Evolutionary conservation across 2,329 filamentous ascomycete species (phyloP), one percentile per base, ranked within the genome.

Genomic region (Neopestalotiopsis clavispora): DNA sequence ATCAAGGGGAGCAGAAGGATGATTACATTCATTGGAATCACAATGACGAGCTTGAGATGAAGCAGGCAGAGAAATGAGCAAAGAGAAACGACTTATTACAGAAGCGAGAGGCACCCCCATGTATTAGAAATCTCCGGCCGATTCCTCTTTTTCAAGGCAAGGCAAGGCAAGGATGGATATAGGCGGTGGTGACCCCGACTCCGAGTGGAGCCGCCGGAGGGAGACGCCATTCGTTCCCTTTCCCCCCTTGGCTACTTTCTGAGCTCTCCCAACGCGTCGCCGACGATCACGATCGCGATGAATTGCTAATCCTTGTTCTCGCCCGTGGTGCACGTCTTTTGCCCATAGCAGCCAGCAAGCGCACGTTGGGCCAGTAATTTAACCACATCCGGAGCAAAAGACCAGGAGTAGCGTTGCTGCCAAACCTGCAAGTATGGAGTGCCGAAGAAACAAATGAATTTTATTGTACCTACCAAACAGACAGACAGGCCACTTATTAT

Each of bases 321-420:
- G 14, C 13, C n/a, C 40, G 42, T 66, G 20, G 23, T 66, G 63
- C 63, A 66, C 45, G 28, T 38, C 32, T 66, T 66, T 20, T 28
- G 32, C 42, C 20, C 62, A 65, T 4, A 40, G 30, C 49, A 10
- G 10, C 62, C 9, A 52, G 42, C 42, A n/a, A 57, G n/a, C 30
- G 38, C 63, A 56, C 9, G 52, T 57, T 57, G 63, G 45, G 63
- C 63, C 63, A 66, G 63, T 66, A 66, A 66, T 66, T 66, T 58
- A 45, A 57, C 49, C 42, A 66, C 63, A 28, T 52, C 40, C 49
- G 28, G 30, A 32, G 49, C 34, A 40, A 38, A 34, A 40, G 32
- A 38, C 23, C 12, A 38, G 45, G 45, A 38, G 34, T 52, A 63
- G 14, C 30, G 60, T n/a, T 28, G 49, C 30, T 57, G 63, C 42